Evolutionary conservation across 345 rosid genomes (phyloP), one percentile per base, ranked within the genome.

Genomic region (Ailanthus altissimus): DNA sequence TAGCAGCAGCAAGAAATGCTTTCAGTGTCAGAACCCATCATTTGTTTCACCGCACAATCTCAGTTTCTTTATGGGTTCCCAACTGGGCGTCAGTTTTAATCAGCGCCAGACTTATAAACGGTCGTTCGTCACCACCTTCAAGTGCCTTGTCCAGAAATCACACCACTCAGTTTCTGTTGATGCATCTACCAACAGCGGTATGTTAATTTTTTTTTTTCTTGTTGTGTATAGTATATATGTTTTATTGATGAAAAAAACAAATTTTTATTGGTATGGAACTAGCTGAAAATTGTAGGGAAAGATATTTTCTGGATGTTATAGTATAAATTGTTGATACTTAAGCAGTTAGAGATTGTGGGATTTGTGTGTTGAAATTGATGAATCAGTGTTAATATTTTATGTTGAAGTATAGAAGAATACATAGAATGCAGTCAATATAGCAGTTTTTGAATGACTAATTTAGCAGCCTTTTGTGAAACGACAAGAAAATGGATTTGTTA

Each of bases 131-230:
- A 11, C 54, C 8, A 25, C 49, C 20, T 21, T 75, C 74, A 79
- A 61, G 1, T 82, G 88, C 72, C 68, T 73, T 60, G 72, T 83
- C 2, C 70, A 74, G 59, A 69, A 77, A 58, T 80, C 83, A 71
- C 76, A 83, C 63, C 70, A 75, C 9, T 83, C 85, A 10, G 49
- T 70, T 76, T 80, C 83, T 0, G 54, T 62, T 13, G 58, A 40
- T 75, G 76, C 73, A 15, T n/a, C 40, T 36, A 36, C 65, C 70
- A 69, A 59, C 1, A 23, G n/a, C 36, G 88, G 86, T 86, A 81
- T 82, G 50, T 2, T 15, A 9, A n/a, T 38, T 20, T 5, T 43
- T 18, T 9, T 78, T 18, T 40, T 43, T 1, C 21, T 72, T 72
- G 40, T 56, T 72, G 57, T 56, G 75, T 38, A 23, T 21, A 3